Percentiles rank a stretch among this genome's conserved stretches.
phyloP scores from a whole-genome alignment of 306 rosid genomes.

The Sindora glabra region DNA sequence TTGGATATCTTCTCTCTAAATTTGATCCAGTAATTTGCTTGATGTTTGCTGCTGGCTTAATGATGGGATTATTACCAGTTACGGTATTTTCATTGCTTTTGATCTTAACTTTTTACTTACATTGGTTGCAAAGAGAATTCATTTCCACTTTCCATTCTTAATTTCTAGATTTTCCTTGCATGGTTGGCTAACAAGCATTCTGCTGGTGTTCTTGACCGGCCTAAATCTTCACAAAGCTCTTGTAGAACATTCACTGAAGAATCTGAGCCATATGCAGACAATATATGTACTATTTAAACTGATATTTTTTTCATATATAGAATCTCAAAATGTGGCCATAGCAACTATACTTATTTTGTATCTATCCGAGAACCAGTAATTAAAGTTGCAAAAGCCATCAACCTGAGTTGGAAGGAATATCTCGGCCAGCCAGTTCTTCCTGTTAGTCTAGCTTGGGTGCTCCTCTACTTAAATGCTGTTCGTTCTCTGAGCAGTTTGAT shows the following conservation, averaged over 20 bases:
- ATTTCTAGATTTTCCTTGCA: constrained; percentile 54
- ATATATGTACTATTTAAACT: constrained; percentile 43
- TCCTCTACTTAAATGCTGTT: constrained; percentile 78
- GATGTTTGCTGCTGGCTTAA: constrained; percentile 67
- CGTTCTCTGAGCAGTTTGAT: constrained; percentile 95
- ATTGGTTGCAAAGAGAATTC: no score
- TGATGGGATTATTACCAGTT: constrained; percentile 71
- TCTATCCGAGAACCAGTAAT: constrained; percentile 44
- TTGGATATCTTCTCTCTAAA: constrained; percentile 79
- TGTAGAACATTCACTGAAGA: constrained; percentile 37
- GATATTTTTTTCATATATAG: background rate
- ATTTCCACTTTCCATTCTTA: no score
- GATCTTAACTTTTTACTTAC: constrained; percentile 20
- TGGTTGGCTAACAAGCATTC: constrained; percentile 82
- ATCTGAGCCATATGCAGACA: constrained; percentile 27
- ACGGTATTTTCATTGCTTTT: constrained; percentile 45
- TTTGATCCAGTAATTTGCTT: constrained; percentile 80
- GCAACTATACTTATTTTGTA: constrained; percentile 11
- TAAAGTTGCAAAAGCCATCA: constrained; percentile 73
- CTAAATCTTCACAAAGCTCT: constrained; percentile 61
- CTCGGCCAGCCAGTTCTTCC: constrained; percentile 90
- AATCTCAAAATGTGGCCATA: background rate
- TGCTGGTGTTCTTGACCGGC: constrained; percentile 88
- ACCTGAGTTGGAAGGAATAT: constrained; percentile 89
- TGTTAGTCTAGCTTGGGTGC: constrained; percentile 86